Evolutionary conservation across 306 rosid genomes (phyloP), one percentile per base, ranked within the genome.

Genomic region (Spatholobus suberectus): DNA sequence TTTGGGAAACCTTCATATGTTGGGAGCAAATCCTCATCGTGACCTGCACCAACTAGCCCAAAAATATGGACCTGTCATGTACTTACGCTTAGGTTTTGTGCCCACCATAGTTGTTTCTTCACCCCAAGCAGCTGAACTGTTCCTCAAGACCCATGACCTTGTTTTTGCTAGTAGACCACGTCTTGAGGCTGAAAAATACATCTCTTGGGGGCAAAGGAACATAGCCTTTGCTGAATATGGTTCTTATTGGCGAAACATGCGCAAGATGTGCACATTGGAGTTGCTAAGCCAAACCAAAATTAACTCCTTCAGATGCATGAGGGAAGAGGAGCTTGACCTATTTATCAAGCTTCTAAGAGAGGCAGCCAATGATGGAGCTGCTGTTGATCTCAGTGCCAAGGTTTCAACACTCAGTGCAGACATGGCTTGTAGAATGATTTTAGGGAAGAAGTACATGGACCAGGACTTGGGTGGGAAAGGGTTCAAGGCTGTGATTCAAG

Each of bases 251-350:
- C 92, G 94, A 6, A 83, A 89, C 82, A 78, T 86, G 57, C 88
- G 97, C 0, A 94, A 90, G 70, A 86, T 92, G 91, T 92, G 94
- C 87, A 92, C 89, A 5, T 80, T 87, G 2, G 90, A 94, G 40
- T 68, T 92, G 15, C 90, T 94, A 0, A 94, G 93, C 85, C 85
- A 24, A 4, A 3, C 47, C 44, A 90, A 87, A 26, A 84, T 86
- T 20, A 85, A 59, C 9, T 80, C 92, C 11, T 90, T 92, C 81
- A 87, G 24, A 27, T 24, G 70, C 59, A 87, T 74, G 90, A 92
- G 97, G 86, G 87, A 71, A 59, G 88, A 89, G 26, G 41, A 37
- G n/a, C n/a, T n/a, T n/a, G n/a, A n/a, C n/a, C n/a, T n/a, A n/a
- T n/a, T n/a, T n/a, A n/a, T n/a, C n/a, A n/a, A n/a, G n/a, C n/a